These are phyloP conservation scores for Phylloporus scabripes DNA, from an alignment of 768 basidiomycete genomes.

Conservation along the genomic window DNA sequence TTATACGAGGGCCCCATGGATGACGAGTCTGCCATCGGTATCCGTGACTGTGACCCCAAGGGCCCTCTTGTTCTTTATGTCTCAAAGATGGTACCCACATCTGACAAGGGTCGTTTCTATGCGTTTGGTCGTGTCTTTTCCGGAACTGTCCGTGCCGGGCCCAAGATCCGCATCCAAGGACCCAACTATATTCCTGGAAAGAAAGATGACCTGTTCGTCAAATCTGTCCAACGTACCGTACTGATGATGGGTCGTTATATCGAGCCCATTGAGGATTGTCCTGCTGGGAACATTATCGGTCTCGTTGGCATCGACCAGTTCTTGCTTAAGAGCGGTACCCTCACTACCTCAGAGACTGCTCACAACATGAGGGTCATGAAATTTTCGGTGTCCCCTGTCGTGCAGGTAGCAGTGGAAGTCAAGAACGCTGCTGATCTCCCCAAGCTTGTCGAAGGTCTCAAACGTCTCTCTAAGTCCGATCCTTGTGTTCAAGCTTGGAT, in stretches of 20 bases:
- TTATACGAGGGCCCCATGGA: constrained; percentile 99
- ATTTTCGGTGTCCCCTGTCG: constrained; percentile 99
- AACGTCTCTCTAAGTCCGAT: constrained; percentile 99
- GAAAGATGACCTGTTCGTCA: constrained; percentile 97
- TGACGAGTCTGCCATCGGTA: constrained; percentile 97
- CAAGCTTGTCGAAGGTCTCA: constrained; percentile 99
- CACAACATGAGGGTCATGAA: constrained; percentile 99
- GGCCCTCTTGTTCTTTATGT: constrained; percentile 96
- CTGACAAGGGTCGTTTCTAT: constrained; percentile 99
- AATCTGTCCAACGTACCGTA: constrained; percentile 97
- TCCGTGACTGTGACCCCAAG: constrained; percentile 96
- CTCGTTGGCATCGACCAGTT: constrained; percentile 99
- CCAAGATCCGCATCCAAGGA: constrained; percentile 98
- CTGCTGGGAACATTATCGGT: constrained; percentile 97
- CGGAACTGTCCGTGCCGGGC: constrained; percentile 93
- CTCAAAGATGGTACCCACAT: constrained; percentile 99
- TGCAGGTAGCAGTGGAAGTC: constrained; percentile 98
- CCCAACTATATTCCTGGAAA: constrained; percentile 98
- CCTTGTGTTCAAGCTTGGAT: constrained; percentile 98
- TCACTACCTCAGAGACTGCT: constrained; percentile 96
- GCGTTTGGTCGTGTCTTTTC: constrained; percentile 99
- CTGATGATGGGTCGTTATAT: constrained; percentile 99
- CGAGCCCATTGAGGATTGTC: constrained; percentile 98
- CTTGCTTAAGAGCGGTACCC: constrained; percentile 98
- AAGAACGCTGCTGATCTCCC: constrained; percentile 99